Percentiles rank a stretch among this genome's conserved stretches.
Conservation (phyloP, 1,139 yeast species). For the Yamadazyma pseudoaaseri region DNA sequence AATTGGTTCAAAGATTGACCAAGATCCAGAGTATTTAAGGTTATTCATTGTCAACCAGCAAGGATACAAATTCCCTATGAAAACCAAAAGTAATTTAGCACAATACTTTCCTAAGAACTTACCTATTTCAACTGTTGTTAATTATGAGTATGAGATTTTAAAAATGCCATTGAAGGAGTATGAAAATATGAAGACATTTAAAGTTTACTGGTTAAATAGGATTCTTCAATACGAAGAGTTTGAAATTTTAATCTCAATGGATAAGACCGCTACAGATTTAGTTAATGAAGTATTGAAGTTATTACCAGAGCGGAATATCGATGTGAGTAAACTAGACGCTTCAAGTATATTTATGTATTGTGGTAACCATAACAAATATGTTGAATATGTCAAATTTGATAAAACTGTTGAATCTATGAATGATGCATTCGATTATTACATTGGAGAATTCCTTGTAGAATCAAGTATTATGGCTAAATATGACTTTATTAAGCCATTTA, state of each 20-base stretch:
- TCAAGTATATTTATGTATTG: conserved; percentile 57
- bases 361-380: conserved; percentile 42
- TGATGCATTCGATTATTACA: conserved; percentile 37
- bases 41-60: conserved; percentile 58
- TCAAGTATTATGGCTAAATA: conserved; percentile 37
- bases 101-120: conserved; percentile 49
- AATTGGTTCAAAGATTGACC: conserved; percentile 52
- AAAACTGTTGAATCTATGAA: conserved; percentile 33
- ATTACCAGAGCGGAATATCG: conserved; percentile 44
- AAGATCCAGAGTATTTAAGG: conserved; percentile 64
- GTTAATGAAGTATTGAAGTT: conserved; percentile 56
- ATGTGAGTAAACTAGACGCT: conserved; percentile 38
- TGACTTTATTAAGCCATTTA: conserved; percentile 35
- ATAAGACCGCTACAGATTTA: conserved; percentile 57
- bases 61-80: conserved; percentile 53
- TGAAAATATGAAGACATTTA: conserved; percentile 70
- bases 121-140: conserved; percentile 44
- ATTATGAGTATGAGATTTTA: conserved; percentile 73
- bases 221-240: conserved; percentile 64
- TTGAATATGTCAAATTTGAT: conserved; percentile 38
- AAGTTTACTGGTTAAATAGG: conserved; percentile 61
- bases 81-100: conserved; percentile 39
- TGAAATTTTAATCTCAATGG: conserved; percentile 68
- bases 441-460: conserved; percentile 47
- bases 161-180: conserved; percentile 72